Base-by-base conservation (phyloP, 176 grass and related monocot species). In the Avena eriantha region DNA sequence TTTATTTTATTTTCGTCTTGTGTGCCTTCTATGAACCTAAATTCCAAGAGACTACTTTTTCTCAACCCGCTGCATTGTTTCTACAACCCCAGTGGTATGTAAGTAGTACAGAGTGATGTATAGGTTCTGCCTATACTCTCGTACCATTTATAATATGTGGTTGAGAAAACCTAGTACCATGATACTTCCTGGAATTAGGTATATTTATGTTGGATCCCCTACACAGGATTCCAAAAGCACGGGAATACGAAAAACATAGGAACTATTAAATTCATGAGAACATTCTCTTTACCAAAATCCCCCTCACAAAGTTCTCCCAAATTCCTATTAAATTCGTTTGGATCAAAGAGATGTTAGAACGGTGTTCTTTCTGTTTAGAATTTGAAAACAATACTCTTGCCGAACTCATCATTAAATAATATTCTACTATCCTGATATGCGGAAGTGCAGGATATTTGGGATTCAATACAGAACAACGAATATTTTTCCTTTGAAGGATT, bases 401-500 rank as follows among this genome's bases (percentile, higher is more conserved):
- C 21, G 15, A 68, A 78, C 19, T 77, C 3, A 35, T 60, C 34
- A 75, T 41, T 78, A 56, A 80, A 76, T 76, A 23, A 1, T 87
- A 75, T 19, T 75, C 15, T 76, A 50, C 34, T 68, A 58, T 69
- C 31, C 21, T 80, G 21, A 69, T 81, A 53, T 50, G 66, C 19
- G 76, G 12, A 69, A 68, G 21, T 81, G 53, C 85, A 98, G 90
- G 93, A 98, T 95, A 17, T 98, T 85, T 98, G 96, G 93, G 93
- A 98, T 84, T 96, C 96, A 23, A 98, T 96, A 86, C 51, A 96
- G 64, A 88, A 87, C 41, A 94, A 96, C 2, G 86, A 96, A 17
- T 94, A 98, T 66, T 93, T 98, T 67, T 98, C 92, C 51, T 86
- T 90, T 49, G 93, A 98, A 93, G 96, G 93, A 78, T 50, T 98